These are phyloP conservation scores for Elaphomyces granulatus DNA, from an alignment of 495 filamentous ascomycete genomes.

Conservation along the genomic window DNA sequence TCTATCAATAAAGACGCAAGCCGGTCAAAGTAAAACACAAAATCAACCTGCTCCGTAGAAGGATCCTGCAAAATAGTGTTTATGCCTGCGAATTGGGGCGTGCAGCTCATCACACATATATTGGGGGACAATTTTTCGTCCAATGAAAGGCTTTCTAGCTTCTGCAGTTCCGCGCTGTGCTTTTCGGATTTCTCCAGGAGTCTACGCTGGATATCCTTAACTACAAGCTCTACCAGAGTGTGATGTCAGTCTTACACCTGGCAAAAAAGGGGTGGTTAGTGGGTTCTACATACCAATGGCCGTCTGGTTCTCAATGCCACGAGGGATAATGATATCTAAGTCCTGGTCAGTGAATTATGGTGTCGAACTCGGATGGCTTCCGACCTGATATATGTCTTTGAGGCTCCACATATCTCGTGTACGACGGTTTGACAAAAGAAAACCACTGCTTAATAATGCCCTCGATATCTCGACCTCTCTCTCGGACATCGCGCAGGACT, in stretches of 20 bases:
- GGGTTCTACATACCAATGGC: conserved; percentile 68
- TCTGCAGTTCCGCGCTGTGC: conserved; percentile 61
- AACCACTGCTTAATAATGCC: conserved; percentile 99
- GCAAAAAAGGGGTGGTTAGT: not conserved
- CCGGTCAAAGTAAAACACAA: conserved; percentile 93
- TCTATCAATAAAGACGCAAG: conserved; percentile 73
- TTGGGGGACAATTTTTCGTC: conserved; percentile 59
- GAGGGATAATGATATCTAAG: conserved; percentile 82
- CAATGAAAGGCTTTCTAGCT: conserved; percentile 51
- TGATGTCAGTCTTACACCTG: conserved; percentile 3
- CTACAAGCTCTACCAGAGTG: conserved; percentile 79
- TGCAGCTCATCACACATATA: conserved; percentile 55
- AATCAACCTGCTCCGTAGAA: conserved; percentile 69
- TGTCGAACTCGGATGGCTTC: conserved; percentile 7
- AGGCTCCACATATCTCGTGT: conserved; percentile 76
- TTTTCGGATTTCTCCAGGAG: conserved; percentile 71
- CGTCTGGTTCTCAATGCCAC: conserved; percentile 84
- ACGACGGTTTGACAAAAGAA: conserved; percentile 87
- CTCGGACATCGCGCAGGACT: conserved; percentile 78
- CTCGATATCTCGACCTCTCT: conserved; percentile 75
- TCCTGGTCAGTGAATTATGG: conserved; percentile 9
- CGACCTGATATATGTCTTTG: conserved; percentile 65
- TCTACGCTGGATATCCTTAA: conserved; percentile 72
- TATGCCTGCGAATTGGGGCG: conserved; percentile 68
- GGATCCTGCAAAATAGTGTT: conserved; percentile 80